Conservation (phyloP, 805 yeast species). For the Schwanniomyces polymorphus region DNA sequence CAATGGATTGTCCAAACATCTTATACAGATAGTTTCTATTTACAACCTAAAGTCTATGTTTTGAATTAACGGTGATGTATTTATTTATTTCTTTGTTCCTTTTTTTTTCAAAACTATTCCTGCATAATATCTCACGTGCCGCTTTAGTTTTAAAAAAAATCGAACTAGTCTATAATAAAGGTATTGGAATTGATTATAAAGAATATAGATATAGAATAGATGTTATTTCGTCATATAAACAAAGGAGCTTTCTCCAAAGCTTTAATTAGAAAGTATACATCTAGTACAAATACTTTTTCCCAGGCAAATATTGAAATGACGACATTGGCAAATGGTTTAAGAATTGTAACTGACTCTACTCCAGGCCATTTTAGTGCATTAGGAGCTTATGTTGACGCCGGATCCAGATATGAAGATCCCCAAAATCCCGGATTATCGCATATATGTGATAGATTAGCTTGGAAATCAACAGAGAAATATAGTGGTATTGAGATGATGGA, state of each 20-base stretch:
- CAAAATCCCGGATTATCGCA: slow-evolving; percentile 74
- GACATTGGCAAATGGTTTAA: slow-evolving; percentile 70
- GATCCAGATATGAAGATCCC: slow-evolving; percentile 76
- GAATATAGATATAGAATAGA: background rate
- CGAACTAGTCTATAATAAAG: no score
- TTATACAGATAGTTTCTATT: background rate
- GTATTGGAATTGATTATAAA: background rate
- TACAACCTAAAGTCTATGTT: background rate
- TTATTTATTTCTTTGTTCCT: background rate
- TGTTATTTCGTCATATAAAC: background rate
- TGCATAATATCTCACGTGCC: background rate
- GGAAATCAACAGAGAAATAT: slow-evolving; percentile 62
- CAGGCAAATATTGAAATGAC: slow-evolving; percentile 25
- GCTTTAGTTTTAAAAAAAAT: background rate
- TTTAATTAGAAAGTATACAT: slow-evolving; percentile 2
- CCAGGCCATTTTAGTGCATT: slow-evolving; percentile 91
- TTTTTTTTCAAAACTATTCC: background rate
- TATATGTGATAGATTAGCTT: slow-evolving; percentile 82
- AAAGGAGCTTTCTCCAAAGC: background rate
- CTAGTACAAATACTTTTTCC: slow-evolving; percentile 4
- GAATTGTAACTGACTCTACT: slow-evolving; percentile 78
- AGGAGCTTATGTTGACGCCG: slow-evolving; percentile 88
- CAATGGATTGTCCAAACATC: slow-evolving; percentile 7
- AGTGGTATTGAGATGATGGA: slow-evolving; percentile 72
- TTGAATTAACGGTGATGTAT: background rate